Evolutionary conservation across 441 rosid species (phyloP).

Genomic region (Theobroma grandiflorum): DNA sequence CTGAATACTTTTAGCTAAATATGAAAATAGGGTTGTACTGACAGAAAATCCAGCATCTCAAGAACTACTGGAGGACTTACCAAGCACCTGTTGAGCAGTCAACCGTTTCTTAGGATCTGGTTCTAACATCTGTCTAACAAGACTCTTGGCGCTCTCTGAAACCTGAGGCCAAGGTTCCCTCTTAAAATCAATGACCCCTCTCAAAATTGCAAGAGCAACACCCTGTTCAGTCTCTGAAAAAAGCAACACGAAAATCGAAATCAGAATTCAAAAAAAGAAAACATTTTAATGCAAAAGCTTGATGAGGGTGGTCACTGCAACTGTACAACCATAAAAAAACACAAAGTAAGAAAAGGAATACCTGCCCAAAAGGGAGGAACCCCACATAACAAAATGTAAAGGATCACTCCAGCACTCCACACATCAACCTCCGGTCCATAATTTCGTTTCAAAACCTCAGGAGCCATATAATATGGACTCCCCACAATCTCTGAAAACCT

Average conservation of each 20-base stretch:
- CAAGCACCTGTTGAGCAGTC: constrained; percentile 91
- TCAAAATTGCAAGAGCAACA: constrained; percentile 91
- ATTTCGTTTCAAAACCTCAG: constrained; percentile 88
- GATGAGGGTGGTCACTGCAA: background rate
- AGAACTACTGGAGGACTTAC: constrained; percentile 46
- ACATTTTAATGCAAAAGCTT: background rate
- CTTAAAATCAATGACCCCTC: constrained; percentile 87
- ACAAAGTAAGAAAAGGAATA: constrained; percentile 30
- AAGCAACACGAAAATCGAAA: constrained; percentile 23
- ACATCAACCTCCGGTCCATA: constrained; percentile 95
- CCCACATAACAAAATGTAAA: constrained; percentile 88
- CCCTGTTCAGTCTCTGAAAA: constrained; percentile 93
- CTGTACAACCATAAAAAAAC: background rate
- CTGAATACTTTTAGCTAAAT: background rate
- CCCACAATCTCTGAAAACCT: constrained; percentile 92
- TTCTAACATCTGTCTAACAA: constrained; percentile 85
- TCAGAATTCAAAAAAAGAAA: background rate
- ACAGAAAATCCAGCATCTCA: background rate
- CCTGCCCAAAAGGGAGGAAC: constrained; percentile 99
- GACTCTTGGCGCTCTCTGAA: constrained; percentile 89
- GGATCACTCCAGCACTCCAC: constrained; percentile 96
- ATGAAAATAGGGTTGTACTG: background rate
- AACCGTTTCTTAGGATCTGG: constrained; percentile 79
- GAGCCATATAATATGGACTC: constrained; percentile 98
- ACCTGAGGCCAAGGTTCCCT: constrained; percentile 99